These are phyloP conservation scores for Talaromyces sp. DNA, from an alignment of 2,329 filamentous ascomycete species.

Conservation along the genomic window DNA sequence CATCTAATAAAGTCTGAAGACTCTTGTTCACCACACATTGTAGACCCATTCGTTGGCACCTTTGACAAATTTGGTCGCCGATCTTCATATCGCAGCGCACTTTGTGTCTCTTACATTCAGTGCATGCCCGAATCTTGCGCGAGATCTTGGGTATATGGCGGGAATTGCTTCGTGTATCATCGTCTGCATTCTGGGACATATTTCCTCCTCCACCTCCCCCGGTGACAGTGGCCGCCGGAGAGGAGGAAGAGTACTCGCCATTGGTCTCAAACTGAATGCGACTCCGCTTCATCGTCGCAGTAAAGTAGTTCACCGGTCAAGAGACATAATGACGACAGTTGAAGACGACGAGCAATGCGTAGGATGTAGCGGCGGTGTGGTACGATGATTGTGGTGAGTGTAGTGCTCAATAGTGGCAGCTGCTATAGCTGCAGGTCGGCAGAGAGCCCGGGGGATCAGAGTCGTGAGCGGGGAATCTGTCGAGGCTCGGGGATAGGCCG, in stretches of 20 bases:
- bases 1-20: slow-evolving; percentile 48
- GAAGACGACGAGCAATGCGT: not conserved
- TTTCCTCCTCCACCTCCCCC: slow-evolving; percentile 20
- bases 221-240: slow-evolving; percentile 25
- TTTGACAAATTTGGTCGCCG: slow-evolving; percentile 48
- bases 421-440: slow-evolving; percentile 3
- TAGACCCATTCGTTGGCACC: slow-evolving; percentile 49
- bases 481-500: not conserved
- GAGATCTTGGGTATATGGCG: slow-evolving; percentile 42
- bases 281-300: slow-evolving; percentile 38
- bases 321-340: slow-evolving; percentile 3
- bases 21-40: slow-evolving; percentile 54
- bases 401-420: not conserved
- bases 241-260: slow-evolving; percentile 35
- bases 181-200: slow-evolving; percentile 24
- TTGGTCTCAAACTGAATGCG: slow-evolving; percentile 38
- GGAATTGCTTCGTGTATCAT: slow-evolving; percentile 26
- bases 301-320: not conserved
- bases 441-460: slow-evolving; percentile 4
- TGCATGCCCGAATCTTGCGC: slow-evolving; percentile 49
- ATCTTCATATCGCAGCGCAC: slow-evolving; percentile 54
- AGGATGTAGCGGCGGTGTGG: not conserved
- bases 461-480: slow-evolving; percentile 6
- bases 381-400: not conserved
- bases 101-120: slow-evolving; percentile 54